A percentile compares a stretch with the other conserved stretches of the same genome.
Conservation (phyloP, 306 rosid species). For the Lathyrus aphaca region DNA sequence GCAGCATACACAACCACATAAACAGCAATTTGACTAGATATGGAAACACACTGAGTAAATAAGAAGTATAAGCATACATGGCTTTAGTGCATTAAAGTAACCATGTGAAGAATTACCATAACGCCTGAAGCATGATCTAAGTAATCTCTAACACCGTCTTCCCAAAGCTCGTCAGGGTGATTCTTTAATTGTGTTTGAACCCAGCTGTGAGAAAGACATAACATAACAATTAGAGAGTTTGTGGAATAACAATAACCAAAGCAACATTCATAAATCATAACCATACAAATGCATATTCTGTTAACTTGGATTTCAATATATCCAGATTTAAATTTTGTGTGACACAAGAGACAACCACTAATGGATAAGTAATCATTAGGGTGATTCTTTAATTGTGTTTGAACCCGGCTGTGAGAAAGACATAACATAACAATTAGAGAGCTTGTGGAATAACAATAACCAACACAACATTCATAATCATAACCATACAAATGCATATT, state of each 20-base stretch:
- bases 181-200: constrained; percentile 82
- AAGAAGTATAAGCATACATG: constrained; percentile 23
- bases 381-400: constrained; percentile 77
- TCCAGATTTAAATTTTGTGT: constrained; percentile 12
- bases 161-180: constrained; percentile 99
- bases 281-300: constrained; percentile 10
- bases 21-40: constrained; percentile 25
- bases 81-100: constrained; percentile 16
- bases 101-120: constrained; percentile 59
- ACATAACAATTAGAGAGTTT: constrained; percentile 21
- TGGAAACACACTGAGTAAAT: not conserved
- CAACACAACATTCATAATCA: constrained; percentile 5
- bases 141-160: constrained; percentile 90
- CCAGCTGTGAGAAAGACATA: constrained; percentile 69
- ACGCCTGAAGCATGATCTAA: constrained; percentile 79
- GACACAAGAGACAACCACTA: constrained; percentile 6
- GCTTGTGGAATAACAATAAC: constrained; percentile 8
- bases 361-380: constrained; percentile 65
- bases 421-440: constrained; percentile 18
- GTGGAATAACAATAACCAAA: constrained; percentile 7
- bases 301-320: constrained; percentile 14
- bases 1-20: constrained; percentile 12
- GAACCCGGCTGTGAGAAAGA: constrained; percentile 82
- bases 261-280: constrained; percentile 18
- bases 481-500: constrained; percentile 6